Base-by-base conservation (phyloP, 805 yeast species). In the Groenewaldozyma salmanticensis region DNA sequence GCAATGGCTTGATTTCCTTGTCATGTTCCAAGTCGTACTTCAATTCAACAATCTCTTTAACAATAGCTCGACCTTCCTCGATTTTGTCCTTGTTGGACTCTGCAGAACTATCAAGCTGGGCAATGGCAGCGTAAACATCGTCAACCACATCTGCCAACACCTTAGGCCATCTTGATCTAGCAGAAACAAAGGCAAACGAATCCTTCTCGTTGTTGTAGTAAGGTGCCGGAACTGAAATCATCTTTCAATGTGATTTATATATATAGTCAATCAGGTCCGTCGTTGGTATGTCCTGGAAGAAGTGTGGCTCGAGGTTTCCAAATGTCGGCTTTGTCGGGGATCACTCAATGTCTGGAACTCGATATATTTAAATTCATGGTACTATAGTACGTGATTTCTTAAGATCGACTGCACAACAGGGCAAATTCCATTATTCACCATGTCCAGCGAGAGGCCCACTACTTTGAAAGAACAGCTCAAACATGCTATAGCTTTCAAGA, bases 131-230 rank as follows among this genome's bases (percentile, higher is more conserved):
- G 15, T 64, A 48, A 33, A 80, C 63, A 55, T 88, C 96, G 21
- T 69, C 72, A 35, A 84, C 66, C 16, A 79, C 76, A 17, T 79
- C 82, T 21, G 72, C 68, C 36, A 88, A 55, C 49, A 92, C 85
- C 42, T 75, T 76, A 21, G 95, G 90, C 96, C 97, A 92, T 60
- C 98, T 78, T 29, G 68, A 67, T 47, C 75, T 70, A 6, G 84
- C 81, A 0, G 97, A 87, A 27, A 75, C 68, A 55, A 72, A 77
- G 6, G 95, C 97, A 59, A 92, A 92, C 2, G 96, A 83, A 43
- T 70, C 72, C 31, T 67, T 60, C 54, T 86, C 94, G 57, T 72
- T 72, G 59, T 81, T 84, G 56, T 61, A 67, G 58, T 80, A 83
- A 7, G 51, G 40, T 3, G 33, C 31, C n/a, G 49, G 43, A 17